Percentiles rank a stretch among this genome's conserved stretches.
These are phyloP conservation scores for Boletus sensibilis DNA, from an alignment of 768 basidiomycete genomes.

Conservation along the genomic window DNA sequence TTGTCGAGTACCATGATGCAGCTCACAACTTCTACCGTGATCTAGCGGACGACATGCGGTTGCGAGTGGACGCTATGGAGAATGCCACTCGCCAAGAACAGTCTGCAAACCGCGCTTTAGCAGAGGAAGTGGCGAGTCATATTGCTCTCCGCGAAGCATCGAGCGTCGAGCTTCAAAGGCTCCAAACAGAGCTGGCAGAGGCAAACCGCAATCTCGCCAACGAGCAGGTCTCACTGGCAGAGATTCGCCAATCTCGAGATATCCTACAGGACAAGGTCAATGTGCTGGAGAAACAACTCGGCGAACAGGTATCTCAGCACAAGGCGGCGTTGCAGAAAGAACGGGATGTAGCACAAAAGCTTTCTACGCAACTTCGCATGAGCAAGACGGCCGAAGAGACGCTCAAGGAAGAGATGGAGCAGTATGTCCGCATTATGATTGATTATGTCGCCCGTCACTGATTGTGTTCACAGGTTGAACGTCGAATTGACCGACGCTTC, in stretches of 20 bases:
- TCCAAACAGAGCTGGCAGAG: conserved; percentile 37
- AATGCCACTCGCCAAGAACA: conserved; percentile 14
- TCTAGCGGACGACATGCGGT: conserved; percentile 36
- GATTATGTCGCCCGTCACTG: neutral
- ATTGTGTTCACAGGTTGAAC: conserved; percentile 35
- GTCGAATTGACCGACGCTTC: conserved; percentile 59
- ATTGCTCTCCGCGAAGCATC: conserved; percentile 44
- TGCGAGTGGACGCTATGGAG: conserved; percentile 10
- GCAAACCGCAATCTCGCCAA: conserved; percentile 20
- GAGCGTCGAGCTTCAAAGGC: conserved; percentile 40
- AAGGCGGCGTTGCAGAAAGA: conserved; percentile 45
- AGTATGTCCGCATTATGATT: conserved; percentile 43
- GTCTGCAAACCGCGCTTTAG: conserved; percentile 18
- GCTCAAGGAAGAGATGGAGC: conserved; percentile 64
- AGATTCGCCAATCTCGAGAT: conserved; percentile 20
- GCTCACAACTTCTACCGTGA: conserved; percentile 39
- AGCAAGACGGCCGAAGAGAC: conserved; percentile 64
- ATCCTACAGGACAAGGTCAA: conserved; percentile 29
- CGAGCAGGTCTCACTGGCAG: conserved; percentile 21
- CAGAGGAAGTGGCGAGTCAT: conserved; percentile 40
- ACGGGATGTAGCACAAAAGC: conserved; percentile 43
- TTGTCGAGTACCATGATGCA: conserved; percentile 20
- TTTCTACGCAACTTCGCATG: conserved; percentile 52
- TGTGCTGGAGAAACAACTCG: conserved; percentile 26
- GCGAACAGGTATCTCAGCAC: conserved; percentile 34